Evolutionary conservation across 1,284 basidiomycete species (phyloP).

Genomic region (Ganoderma resinaceum): DNA sequence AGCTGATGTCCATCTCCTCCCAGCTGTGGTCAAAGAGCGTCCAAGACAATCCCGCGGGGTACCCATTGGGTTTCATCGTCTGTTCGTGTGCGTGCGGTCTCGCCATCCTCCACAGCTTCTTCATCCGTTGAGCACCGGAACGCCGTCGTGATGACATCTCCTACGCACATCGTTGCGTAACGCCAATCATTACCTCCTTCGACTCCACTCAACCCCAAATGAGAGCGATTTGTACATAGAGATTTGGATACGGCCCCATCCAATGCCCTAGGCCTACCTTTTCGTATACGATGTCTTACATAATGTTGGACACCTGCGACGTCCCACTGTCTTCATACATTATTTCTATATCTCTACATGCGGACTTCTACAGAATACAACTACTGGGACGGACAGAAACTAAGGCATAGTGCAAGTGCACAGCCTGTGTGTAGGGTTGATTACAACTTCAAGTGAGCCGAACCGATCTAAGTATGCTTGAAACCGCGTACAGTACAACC

Average conservation of each 20-base stretch:
- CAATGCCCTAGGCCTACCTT: too few species aligned
- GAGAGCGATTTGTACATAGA: background rate
- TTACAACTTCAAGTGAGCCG: background rate
- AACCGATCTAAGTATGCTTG: background rate
- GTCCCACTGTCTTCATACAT: conserved; percentile 7
- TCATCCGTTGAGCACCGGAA: conserved; percentile 63
- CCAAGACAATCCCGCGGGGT: conserved; percentile 70
- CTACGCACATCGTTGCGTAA: background rate
- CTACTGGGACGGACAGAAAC: background rate
- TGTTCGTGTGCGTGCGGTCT: conserved; percentile 67
- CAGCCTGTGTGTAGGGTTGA: background rate
- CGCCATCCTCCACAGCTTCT: conserved; percentile 73
- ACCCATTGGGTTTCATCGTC: conserved; percentile 74
- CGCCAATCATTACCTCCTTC: background rate
- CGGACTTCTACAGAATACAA: conserved; percentile 10
- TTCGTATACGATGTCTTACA: background rate
- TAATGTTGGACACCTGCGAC: background rate
- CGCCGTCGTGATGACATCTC: background rate
- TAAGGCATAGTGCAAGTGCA: background rate
- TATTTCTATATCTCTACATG: conserved; percentile 8
- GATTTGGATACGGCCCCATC: background rate
- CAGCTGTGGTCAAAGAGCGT: conserved; percentile 83
- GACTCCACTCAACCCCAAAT: background rate
- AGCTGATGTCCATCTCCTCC: background rate
- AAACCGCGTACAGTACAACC: background rate